Evolutionary conservation across 2,329 filamentous ascomycete genomes (phyloP).

Genomic region (Stachybotrys chlorohalonatus): DNA sequence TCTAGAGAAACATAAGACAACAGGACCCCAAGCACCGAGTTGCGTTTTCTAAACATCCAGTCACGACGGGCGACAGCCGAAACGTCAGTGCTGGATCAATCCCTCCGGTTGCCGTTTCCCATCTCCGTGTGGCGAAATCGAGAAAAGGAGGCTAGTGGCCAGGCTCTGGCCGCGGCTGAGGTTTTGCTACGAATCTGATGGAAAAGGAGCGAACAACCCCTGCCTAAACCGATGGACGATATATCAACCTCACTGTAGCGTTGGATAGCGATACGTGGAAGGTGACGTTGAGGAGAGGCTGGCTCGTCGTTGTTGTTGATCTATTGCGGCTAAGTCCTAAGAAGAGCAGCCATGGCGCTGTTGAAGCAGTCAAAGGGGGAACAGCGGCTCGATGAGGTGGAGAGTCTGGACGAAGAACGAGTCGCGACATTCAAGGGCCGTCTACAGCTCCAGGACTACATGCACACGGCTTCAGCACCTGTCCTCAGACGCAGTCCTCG

Average conservation of each 20-base stretch:
- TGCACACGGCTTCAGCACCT: slow-evolving; percentile 22
- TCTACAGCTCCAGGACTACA: slow-evolving; percentile 34
- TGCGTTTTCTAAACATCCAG: too few species aligned
- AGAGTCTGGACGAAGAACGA: not conserved
- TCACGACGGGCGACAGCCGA: too few species aligned
- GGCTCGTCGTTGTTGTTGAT: too few species aligned
- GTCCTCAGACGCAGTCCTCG: slow-evolving; percentile 10
- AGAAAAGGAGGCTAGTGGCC: not conserved
- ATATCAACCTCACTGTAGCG: too few species aligned
- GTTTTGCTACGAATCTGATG: not conserved
- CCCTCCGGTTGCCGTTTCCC: not conserved
- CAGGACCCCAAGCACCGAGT: too few species aligned
- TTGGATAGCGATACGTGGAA: too few species aligned
- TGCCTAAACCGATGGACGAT: not conserved
- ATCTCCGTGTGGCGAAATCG: not conserved
- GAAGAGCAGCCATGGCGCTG: not conserved
- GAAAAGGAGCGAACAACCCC: not conserved
- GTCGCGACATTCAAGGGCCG: slow-evolving; percentile 32
- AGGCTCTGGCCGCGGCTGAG: not conserved
- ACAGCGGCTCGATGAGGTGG: not conserved
- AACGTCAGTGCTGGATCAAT: too few species aligned
- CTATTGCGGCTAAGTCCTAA: not conserved
- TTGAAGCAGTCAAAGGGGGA: not conserved
- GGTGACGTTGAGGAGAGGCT: too few species aligned
- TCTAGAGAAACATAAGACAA: too few species aligned